These are phyloP conservation scores for Noccaea caerulescens DNA, from an alignment of 345 rosid species.

Conservation along the genomic window DNA sequence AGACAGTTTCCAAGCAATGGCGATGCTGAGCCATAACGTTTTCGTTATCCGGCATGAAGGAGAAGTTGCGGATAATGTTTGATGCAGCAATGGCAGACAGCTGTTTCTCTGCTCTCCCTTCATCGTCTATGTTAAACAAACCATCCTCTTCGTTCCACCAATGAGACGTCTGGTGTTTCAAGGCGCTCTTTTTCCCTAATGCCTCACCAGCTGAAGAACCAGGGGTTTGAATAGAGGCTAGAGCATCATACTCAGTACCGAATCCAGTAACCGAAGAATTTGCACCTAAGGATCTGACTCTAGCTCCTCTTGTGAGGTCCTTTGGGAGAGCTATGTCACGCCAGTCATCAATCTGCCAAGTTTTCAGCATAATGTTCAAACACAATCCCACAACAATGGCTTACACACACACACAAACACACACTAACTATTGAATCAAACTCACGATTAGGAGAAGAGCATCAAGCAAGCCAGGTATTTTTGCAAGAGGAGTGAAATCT, in stretches of 20 bases:
- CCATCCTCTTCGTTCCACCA: conserved; percentile 98
- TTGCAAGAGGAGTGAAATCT: conserved; percentile 79
- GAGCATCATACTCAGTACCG: conserved; percentile 67
- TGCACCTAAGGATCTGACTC: conserved; percentile 72
- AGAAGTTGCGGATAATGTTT: conserved; percentile 87
- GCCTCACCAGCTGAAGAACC: conserved; percentile 53
- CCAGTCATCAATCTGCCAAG: conserved; percentile 93
- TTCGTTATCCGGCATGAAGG: conserved; percentile 99
- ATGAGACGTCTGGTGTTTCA: conserved; percentile 59
- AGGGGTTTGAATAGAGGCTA: conserved; percentile 52
- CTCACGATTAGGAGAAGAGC: conserved; percentile 92
- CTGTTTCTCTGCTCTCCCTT: conserved; percentile 90
- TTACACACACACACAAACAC: neutral
- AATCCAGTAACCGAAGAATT: conserved; percentile 77
- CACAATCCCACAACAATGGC: neutral
- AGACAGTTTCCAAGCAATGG: conserved; percentile 95
- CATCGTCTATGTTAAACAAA: conserved; percentile 87
- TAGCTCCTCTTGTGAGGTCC: conserved; percentile 57
- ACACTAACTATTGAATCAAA: conserved; percentile 1
- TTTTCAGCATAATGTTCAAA: neutral
- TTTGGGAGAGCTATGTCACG: conserved; percentile 81
- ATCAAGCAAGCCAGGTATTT: conserved; percentile 95
- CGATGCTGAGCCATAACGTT: conserved; percentile 92
- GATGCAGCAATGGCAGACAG: conserved; percentile 92
- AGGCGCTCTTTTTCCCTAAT: conserved; percentile 51